A percentile compares a stretch with the other conserved stretches of the same genome.
Evolutionary conservation across 768 basidiomycete genomes (phyloP).

Genomic region (Boletus bicolor): DNA sequence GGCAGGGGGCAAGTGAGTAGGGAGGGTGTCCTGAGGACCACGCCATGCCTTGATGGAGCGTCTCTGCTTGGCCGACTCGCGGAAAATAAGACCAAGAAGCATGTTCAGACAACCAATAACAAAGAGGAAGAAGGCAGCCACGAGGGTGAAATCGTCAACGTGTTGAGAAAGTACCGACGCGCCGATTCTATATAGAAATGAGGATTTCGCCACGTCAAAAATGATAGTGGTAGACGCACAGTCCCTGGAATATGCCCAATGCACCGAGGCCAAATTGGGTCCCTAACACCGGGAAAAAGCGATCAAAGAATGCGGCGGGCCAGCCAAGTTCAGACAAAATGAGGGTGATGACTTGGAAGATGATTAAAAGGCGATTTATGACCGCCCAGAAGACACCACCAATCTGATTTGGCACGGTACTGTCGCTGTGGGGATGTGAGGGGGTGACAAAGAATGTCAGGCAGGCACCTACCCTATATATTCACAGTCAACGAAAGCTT

Average conservation of each 20-base stretch:
- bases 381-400: conserved; percentile 93
- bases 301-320: conserved; percentile 74
- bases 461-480: conserved; percentile 65
- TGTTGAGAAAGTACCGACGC: conserved; percentile 73
- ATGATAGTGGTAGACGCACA: conserved; percentile 45
- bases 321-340: conserved; percentile 81
- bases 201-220: conserved; percentile 1
- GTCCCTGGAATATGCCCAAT: conserved; percentile 82
- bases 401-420: conserved; percentile 87
- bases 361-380: conserved; percentile 81
- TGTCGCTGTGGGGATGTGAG: conserved; percentile 42
- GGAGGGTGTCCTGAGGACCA: conserved; percentile 49
- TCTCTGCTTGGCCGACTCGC: conserved; percentile 55
- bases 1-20: conserved; percentile 36
- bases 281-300: conserved; percentile 85
- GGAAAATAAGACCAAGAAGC: conserved; percentile 70
- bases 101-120: conserved; percentile 88
- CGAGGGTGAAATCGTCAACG: conserved; percentile 86
- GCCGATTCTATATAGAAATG: conserved; percentile 47
- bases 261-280: conserved; percentile 81
- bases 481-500: conserved; percentile 54
- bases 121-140: conserved; percentile 90
- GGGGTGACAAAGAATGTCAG: not conserved
- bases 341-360: conserved; percentile 79
- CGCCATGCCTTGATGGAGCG: conserved; percentile 67